Evolutionary conservation across 2,329 filamentous ascomycete genomes (phyloP).

Genomic region (Fusarium phyllophilum): DNA sequence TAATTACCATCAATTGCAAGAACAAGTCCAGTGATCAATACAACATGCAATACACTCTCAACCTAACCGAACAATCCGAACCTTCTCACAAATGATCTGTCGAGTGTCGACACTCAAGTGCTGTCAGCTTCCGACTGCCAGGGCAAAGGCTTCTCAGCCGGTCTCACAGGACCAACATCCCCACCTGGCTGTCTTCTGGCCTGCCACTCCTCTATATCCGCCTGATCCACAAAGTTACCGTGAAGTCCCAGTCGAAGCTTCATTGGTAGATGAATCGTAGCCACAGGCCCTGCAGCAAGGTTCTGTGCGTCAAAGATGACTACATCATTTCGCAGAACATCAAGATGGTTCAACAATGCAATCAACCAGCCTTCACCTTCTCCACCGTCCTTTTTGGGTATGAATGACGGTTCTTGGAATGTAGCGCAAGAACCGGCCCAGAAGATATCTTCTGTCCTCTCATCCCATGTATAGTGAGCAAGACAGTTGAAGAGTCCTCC

Average conservation of each 20-base stretch:
- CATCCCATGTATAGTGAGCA: slow-evolving; percentile 11
- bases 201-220: slow-evolving; percentile 19
- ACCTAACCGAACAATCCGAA: background rate
- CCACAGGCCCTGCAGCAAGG: background rate
- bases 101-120: accelerated
- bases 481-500: slow-evolving; percentile 15
- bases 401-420: slow-evolving; percentile 10
- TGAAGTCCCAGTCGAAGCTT: slow-evolving; percentile 16
- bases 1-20: accelerated
- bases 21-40: background rate
- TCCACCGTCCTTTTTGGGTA: background rate
- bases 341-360: slow-evolving; percentile 12
- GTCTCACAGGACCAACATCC: background rate
- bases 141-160: background rate
- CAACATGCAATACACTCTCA: accelerated
- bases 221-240: slow-evolving; percentile 13
- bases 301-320: slow-evolving; percentile 9
- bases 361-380: slow-evolving; percentile 5
- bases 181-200: background rate
- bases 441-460: background rate
- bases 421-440: slow-evolving; percentile 1
- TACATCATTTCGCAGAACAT: slow-evolving; percentile 6
- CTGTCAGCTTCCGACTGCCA: background rate
- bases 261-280: background rate
- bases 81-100: background rate